These are phyloP conservation scores for Penicillium goetzii DNA, from an alignment of 495 filamentous ascomycete species.

Conservation along the genomic window DNA sequence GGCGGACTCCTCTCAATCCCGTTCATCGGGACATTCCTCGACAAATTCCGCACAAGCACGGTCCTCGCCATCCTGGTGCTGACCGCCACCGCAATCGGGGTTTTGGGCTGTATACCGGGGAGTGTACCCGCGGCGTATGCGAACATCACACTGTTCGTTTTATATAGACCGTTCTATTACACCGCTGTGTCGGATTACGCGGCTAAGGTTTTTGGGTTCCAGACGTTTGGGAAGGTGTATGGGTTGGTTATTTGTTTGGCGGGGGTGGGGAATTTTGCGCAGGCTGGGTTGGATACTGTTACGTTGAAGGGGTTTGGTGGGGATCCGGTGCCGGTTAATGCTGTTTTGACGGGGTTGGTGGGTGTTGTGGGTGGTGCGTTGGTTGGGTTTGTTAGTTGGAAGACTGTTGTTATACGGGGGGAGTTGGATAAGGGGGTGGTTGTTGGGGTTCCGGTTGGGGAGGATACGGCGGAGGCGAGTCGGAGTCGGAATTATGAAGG, in stretches of 20 bases:
- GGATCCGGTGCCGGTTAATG: constrained; percentile 80
- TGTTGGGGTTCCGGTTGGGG: neutral
- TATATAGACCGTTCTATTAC: constrained; percentile 59
- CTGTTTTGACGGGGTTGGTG: constrained; percentile 63
- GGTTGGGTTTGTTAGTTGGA: constrained; percentile 60
- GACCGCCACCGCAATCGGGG: constrained; percentile 74
- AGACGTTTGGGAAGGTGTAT: constrained; percentile 93
- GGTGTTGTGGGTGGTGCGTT: constrained; percentile 61
- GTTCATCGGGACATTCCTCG: constrained; percentile 83
- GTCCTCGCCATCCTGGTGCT: constrained; percentile 75
- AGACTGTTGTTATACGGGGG: constrained; percentile 21
- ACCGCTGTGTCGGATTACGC: constrained; percentile 72
- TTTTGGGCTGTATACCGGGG: constrained; percentile 74
- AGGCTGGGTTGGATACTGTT: constrained; percentile 79
- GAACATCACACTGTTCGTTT: constrained; percentile 77
- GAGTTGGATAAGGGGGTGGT: neutral
- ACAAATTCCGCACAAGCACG: constrained; percentile 72
- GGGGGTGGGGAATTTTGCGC: constrained; percentile 84
- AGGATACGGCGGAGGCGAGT: neutral
- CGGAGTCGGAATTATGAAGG: neutral
- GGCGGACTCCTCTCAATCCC: constrained; percentile 85
- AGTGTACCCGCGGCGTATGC: constrained; percentile 71
- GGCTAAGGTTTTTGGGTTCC: constrained; percentile 95
- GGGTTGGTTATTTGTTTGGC: constrained; percentile 91
- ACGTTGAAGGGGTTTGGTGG: constrained; percentile 72